Evolutionary conservation across 192 early-diverging fungal species (phyloP).

Genomic region (Entomortierella lignicola): DNA sequence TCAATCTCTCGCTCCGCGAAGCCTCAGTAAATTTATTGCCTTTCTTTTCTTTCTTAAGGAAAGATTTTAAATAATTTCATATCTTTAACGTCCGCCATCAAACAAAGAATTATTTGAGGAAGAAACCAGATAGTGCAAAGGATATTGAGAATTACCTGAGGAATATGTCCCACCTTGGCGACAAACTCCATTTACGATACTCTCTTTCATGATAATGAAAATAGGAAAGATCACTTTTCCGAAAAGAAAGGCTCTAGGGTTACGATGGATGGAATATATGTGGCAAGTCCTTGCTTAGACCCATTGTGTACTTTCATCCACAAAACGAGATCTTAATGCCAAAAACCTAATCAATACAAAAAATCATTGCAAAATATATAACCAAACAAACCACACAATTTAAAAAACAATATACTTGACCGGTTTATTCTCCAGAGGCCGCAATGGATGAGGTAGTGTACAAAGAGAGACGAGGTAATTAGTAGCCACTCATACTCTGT

Average conservation of each 20-base stretch:
- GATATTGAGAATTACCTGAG: no score
- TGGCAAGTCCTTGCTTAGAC: slow-evolving; percentile 1
- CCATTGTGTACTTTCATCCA: slow-evolving; percentile 30
- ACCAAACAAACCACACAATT: no score
- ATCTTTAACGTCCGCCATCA: background rate
- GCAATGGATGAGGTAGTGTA: background rate
- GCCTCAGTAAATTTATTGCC: background rate
- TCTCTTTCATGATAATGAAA: slow-evolving; percentile 3
- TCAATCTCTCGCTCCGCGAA: no score
- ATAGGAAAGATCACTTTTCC: background rate
- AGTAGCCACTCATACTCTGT: background rate
- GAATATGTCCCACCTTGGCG: no score
- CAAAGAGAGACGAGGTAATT: background rate
- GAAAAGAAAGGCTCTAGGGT: background rate
- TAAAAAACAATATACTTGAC: background rate
- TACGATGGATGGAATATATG: background rate
- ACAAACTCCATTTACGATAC: background rate
- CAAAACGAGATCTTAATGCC: background rate
- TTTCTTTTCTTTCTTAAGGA: background rate
- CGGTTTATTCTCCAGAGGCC: slow-evolving; percentile 5
- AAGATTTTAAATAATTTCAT: no score
- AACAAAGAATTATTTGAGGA: slow-evolving; percentile 1
- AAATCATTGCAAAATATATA: background rate
- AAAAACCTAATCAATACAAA: no score
- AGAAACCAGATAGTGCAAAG: background rate